Evolutionary conservation across 768 basidiomycete genomes (phyloP).

Genomic region (Wakefieldia striispora): DNA sequence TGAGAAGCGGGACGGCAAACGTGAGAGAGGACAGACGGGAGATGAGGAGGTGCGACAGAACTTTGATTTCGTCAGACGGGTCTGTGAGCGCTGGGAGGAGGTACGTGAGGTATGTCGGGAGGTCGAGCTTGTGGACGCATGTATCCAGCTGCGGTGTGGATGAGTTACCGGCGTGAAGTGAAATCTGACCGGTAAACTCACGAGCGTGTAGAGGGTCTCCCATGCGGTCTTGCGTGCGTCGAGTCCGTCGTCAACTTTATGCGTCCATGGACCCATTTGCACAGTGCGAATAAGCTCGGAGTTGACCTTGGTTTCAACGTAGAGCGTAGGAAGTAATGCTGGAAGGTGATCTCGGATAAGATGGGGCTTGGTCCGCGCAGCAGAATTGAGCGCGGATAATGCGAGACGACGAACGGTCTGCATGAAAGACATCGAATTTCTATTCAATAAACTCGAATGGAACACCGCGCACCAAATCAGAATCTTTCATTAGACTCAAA

Average conservation of each 20-base stretch:
- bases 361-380: slow-evolving; percentile 91
- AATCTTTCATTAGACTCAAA: slow-evolving; percentile 85
- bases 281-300: slow-evolving; percentile 81
- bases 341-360: slow-evolving; percentile 83
- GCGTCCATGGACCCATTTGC: slow-evolving; percentile 97
- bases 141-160: slow-evolving; percentile 69
- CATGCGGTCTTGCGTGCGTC: slow-evolving; percentile 97
- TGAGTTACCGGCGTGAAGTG: not conserved
- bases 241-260: slow-evolving; percentile 95
- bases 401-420: slow-evolving; percentile 91
- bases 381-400: slow-evolving; percentile 88
- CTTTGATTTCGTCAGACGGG: slow-evolving; percentile 95
- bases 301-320: slow-evolving; percentile 81
- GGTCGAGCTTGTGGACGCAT: slow-evolving; percentile 82
- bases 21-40: slow-evolving; percentile 85
- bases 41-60: slow-evolving; percentile 93
- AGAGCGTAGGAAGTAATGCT: slow-evolving; percentile 75
- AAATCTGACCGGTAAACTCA: slow-evolving; percentile 36
- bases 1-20: slow-evolving; percentile 24
- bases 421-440: not conserved
- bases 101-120: slow-evolving; percentile 78
- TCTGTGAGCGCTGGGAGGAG: slow-evolving; percentile 84
- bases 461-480: slow-evolving; percentile 65
- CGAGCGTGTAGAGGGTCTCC: slow-evolving; percentile 95
- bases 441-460: not conserved